A percentile compares a stretch with the other conserved stretches of the same genome.
Conservation (phyloP, 2,329 filamentous ascomycete genomes). For the Curvularia verruculosa region DNA sequence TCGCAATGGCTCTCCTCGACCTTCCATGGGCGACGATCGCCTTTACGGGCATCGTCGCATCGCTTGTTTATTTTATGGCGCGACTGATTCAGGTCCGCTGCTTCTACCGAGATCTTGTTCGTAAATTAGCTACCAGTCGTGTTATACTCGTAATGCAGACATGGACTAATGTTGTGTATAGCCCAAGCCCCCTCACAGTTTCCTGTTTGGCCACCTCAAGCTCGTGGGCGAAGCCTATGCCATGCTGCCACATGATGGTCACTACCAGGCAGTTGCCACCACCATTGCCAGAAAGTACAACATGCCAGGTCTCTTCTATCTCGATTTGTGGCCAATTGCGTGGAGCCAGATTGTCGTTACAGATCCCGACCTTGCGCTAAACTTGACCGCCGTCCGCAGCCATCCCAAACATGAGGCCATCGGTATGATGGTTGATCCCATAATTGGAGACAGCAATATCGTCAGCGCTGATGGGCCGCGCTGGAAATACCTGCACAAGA, state of each 20-base stretch:
- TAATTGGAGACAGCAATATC: conserved; percentile 40
- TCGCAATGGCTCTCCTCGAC: conserved; percentile 8
- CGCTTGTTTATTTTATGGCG: conserved; percentile 25
- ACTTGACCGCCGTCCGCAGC: conserved; percentile 46
- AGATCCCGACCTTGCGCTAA: conserved; percentile 47
- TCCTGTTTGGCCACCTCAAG: conserved; percentile 51
- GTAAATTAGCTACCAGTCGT: not conserved
- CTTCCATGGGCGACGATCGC: conserved; percentile 24
- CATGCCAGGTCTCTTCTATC: conserved; percentile 49
- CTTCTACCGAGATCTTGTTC: conserved; percentile 33
- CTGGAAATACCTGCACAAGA: conserved; percentile 47
- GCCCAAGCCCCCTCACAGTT: conserved; percentile 52
- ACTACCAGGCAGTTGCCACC: conserved; percentile 46
- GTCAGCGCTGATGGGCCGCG: conserved; percentile 37
- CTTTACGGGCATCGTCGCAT: conserved; percentile 18
- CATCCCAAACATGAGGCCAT: conserved; percentile 41
- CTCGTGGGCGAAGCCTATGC: conserved; percentile 46
- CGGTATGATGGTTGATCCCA: conserved; percentile 25
- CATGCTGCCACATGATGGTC: conserved; percentile 42
- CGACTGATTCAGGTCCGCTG: conserved; percentile 31
- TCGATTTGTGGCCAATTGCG: conserved; percentile 54
- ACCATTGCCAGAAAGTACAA: conserved; percentile 46
- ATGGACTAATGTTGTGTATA: conserved; percentile 10
- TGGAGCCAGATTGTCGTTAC: conserved; percentile 41
- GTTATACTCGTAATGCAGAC: not conserved